These are phyloP conservation scores for Arthrobotrys sphaeroides DNA, from an alignment of 2,329 filamentous ascomycete genomes.

Conservation along the genomic window DNA sequence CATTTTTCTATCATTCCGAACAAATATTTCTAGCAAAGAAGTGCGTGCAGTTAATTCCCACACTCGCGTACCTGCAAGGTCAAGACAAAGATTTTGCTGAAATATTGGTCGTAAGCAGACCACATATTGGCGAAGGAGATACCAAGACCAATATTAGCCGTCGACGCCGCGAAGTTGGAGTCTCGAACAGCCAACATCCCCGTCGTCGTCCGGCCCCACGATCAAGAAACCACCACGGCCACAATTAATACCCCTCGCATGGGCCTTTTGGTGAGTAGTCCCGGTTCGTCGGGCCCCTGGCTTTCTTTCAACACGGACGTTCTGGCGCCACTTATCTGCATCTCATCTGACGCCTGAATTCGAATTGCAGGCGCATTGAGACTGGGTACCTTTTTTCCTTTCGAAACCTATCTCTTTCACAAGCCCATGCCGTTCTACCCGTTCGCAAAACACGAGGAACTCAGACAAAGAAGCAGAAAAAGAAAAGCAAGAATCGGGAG, in stretches of 20 bases:
- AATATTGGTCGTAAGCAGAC: slow-evolving; percentile 9
- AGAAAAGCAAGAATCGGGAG: background rate
- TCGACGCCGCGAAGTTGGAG: slow-evolving; percentile 16
- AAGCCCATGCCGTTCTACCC: slow-evolving; percentile 34
- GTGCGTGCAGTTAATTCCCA: no score
- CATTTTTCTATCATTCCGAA: no score
- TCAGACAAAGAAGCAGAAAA: background rate
- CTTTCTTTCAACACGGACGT: slow-evolving; percentile 3
- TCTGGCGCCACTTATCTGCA: slow-evolving; percentile 4
- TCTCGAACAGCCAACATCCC: background rate
- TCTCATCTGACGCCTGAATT: slow-evolving; percentile 25
- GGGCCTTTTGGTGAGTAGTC: background rate
- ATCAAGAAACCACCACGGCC: slow-evolving; percentile 3
- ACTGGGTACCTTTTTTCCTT: background rate
- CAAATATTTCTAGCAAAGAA: no score
- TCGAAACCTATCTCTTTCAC: background rate
- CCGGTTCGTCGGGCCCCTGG: slow-evolving; percentile 15
- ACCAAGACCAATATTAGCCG: slow-evolving; percentile 50
- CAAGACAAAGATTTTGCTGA: slow-evolving; percentile 6
- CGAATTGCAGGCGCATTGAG: slow-evolving; percentile 27
- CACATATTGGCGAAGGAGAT: background rate
- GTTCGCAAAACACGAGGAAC: background rate
- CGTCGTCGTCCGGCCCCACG: background rate
- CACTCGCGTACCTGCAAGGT: background rate
- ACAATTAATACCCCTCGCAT: background rate